Conservation (phyloP, 352 stramenopile genomes). For the Nothophytophthora sp. region DNA sequence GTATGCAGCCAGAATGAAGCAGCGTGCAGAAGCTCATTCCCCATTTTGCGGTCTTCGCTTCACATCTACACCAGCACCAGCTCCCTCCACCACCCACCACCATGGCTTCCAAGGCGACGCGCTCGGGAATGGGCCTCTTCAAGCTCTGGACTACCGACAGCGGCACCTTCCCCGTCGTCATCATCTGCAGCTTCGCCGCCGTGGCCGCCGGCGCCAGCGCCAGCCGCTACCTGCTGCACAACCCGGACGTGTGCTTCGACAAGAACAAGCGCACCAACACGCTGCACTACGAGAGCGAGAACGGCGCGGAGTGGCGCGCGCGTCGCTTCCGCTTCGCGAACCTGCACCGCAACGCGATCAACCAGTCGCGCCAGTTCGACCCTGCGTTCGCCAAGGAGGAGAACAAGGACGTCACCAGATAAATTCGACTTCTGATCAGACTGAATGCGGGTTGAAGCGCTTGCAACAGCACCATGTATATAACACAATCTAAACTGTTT, state of each 20-base stretch:
- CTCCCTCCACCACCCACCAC: conserved; percentile 13
- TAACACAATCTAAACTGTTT: no score
- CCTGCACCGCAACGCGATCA: conserved; percentile 56
- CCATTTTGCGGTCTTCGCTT: conserved; percentile 8
- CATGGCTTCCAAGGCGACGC: conserved; percentile 29
- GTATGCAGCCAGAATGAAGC: conserved; percentile 1
- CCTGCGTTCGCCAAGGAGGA: conserved; percentile 48
- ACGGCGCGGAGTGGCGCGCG: conserved; percentile 38
- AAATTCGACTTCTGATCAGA: conserved; percentile 1
- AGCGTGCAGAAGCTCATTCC: conserved; percentile 5
- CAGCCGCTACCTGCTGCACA: conserved; percentile 28
- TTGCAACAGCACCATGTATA: no score
- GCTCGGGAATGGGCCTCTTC: conserved; percentile 37
- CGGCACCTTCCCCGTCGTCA: conserved; percentile 46
- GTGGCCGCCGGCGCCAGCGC: conserved; percentile 27
- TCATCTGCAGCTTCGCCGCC: conserved; percentile 37
- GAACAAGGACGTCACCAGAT: conserved; percentile 45
- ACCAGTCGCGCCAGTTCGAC: conserved; percentile 67
- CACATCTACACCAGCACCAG: conserved; percentile 1
- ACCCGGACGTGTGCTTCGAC: conserved; percentile 44
- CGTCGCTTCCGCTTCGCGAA: conserved; percentile 53
- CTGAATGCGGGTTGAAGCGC: no score
- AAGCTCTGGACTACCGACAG: conserved; percentile 57
- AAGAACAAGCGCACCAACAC: conserved; percentile 38
- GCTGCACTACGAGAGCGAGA: conserved; percentile 32